A percentile compares a stretch with the other conserved stretches of the same genome.
Evolutionary conservation across 768 basidiomycete species (phyloP).

Genomic region (Collybia nuda): DNA sequence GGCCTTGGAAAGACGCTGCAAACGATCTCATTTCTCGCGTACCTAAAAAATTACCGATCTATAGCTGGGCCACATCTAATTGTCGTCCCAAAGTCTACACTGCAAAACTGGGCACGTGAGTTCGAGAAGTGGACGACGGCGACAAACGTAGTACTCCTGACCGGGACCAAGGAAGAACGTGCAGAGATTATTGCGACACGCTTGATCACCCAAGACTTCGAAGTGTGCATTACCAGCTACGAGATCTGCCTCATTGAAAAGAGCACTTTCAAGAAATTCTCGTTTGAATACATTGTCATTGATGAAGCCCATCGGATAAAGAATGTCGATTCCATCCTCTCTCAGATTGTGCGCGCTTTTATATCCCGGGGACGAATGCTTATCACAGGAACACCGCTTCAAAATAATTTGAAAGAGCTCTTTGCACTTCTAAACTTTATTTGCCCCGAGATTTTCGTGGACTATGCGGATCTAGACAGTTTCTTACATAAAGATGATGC

Average conservation of each 20-base stretch:
- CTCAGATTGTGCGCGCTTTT: conserved; percentile 92
- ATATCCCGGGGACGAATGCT: conserved; percentile 85
- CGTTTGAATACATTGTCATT: conserved; percentile 97
- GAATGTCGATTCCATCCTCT: conserved; percentile 94
- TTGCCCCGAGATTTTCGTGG: conserved; percentile 93
- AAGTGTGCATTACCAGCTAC: conserved; percentile 94
- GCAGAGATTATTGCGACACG: conserved; percentile 74
- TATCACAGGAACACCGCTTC: conserved; percentile 95
- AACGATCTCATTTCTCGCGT: conserved; percentile 95
- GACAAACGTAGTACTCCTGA: conserved; percentile 76
- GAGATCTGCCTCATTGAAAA: conserved; percentile 97
- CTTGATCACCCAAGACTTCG: conserved; percentile 85
- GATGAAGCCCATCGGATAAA: conserved; percentile 99
- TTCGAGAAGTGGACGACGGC: conserved; percentile 90
- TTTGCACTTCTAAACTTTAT: conserved; percentile 94
- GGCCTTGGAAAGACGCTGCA: conserved; percentile 98
- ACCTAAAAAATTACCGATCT: conserved; percentile 82
- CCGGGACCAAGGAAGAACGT: conserved; percentile 90
- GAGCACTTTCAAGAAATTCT: conserved; percentile 88
- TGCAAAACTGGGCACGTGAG: conserved; percentile 97
- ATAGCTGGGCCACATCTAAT: conserved; percentile 87
- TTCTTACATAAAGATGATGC: conserved; percentile 90
- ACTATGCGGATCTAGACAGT: conserved; percentile 87
- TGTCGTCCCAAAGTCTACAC: conserved; percentile 97
- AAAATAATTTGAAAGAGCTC: conserved; percentile 96